A percentile compares a stretch with the other conserved stretches of the same genome.
phyloP scores from a whole-genome alignment of 805 yeast genomes.

The Starmerella bombicola region DNA sequence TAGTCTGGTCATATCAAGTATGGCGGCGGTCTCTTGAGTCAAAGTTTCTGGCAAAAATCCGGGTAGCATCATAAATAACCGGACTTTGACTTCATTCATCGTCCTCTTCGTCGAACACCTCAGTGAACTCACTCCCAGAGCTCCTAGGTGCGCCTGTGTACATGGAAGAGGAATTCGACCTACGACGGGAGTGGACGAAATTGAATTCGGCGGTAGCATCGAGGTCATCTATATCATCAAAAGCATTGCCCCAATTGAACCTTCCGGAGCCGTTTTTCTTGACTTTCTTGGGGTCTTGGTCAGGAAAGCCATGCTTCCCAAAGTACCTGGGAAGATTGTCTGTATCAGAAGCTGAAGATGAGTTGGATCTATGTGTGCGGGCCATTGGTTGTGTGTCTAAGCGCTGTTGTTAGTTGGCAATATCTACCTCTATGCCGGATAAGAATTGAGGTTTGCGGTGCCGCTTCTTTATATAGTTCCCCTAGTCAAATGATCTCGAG shows the following conservation, averaged over 20 bases:
- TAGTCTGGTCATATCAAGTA: no score
- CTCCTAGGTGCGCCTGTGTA: constrained; percentile 9
- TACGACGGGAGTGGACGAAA: constrained; percentile 28
- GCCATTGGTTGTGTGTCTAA: no score
- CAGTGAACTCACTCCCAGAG: constrained; percentile 6
- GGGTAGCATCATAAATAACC: not conserved
- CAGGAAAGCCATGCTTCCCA: constrained; percentile 59
- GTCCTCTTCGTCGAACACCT: constrained; percentile 15
- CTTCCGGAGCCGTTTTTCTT: constrained; percentile 80
- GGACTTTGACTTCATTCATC: not conserved
- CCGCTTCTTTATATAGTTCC: no score
- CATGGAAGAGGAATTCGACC: constrained; percentile 27
- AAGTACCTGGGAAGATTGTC: constrained; percentile 57
- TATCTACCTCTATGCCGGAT: no score
- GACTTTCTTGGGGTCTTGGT: constrained; percentile 59
- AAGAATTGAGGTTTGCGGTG: no score
- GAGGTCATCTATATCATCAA: constrained; percentile 59
- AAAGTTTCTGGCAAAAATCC: not conserved
- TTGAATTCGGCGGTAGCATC: constrained; percentile 45
- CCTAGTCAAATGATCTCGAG: no score
- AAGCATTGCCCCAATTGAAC: constrained; percentile 68
- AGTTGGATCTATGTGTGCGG: constrained; percentile 24
- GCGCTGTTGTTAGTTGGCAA: no score
- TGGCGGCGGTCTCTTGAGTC: not conserved
- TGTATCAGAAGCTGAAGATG: constrained; percentile 37